Base-by-base conservation (phyloP, 352 stramenopile species). In the Pilasporangium apinafurcum region DNA sequence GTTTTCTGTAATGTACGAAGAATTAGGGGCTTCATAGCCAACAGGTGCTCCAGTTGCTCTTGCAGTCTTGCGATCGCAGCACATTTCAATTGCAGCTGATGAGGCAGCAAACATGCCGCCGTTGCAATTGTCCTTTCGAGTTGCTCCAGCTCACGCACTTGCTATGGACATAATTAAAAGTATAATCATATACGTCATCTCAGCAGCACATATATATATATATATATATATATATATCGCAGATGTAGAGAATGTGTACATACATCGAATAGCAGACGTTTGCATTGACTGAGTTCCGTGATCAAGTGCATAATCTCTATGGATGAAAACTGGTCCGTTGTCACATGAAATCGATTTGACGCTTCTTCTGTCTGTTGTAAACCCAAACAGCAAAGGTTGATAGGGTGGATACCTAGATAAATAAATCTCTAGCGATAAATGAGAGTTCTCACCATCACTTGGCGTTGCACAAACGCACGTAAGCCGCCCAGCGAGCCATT, bases 401-500 rank as follows among this genome's bases (percentile, higher is more conserved):
- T 5, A 26, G 2, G 6, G 29, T 36, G 25, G 8, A 10, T 8
- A 44, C 34, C 13, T 8, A n/a, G 0, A n/a, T 13, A n/a, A 1
- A 45, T 16, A 9, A 12, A 35, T 5, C 12, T 8, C n/a, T n/a
- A n/a, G n/a, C n/a, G n/a, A n/a, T n/a, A n/a, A n/a, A n/a, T n/a
- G n/a, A n/a, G n/a, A n/a, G n/a, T 9, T 29, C 48, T 4, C 30
- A 62, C 44, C 26, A 80, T 41, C 47, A 59, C 34, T 29, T 77
- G 56, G 31, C 61, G 64, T 37, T 54, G 22, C n/a, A 66, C 62
- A 36, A 80, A 73, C 1, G 51, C 53, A 38, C 65, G 56, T 35
- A 73, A n/a, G 0, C 62, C 56, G 39, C 70, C 66, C 5, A 80
- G 46, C 4, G 61, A n/a, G n/a, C n/a, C n/a, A n/a, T n/a, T n/a